Evolutionary conservation across 2,329 filamentous ascomycete species (phyloP).

Genomic region (Cyphellophora europaea): DNA sequence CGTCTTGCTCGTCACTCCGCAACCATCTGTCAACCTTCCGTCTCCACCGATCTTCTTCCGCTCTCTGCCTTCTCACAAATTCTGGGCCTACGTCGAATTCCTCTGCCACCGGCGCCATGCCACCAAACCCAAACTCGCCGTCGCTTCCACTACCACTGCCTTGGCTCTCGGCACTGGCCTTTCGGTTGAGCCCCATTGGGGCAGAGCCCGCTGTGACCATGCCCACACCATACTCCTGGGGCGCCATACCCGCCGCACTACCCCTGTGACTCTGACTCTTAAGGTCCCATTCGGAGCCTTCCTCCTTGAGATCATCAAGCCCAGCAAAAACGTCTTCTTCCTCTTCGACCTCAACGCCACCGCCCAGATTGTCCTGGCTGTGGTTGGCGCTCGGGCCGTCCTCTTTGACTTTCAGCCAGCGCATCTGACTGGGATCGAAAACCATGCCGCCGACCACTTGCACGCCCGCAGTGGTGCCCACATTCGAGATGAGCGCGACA

Average conservation of each 20-base stretch:
- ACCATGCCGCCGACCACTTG: constrained; percentile 98
- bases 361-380: constrained; percentile 18
- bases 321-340: constrained; percentile 92
- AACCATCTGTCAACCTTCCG: constrained; percentile 84
- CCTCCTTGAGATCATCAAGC: constrained; percentile 83
- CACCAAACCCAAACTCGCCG: constrained; percentile 26
- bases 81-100: constrained; percentile 97
- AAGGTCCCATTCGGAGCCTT: constrained; percentile 19
- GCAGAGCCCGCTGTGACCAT: background rate
- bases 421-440: constrained; percentile 94
- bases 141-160: constrained; percentile 15
- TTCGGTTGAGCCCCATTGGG: constrained; percentile 6
- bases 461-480: constrained; percentile 68
- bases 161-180: constrained; percentile 10
- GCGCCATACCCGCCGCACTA: constrained; percentile 6
- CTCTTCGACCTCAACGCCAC: constrained; percentile 61
- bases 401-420: constrained; percentile 73
- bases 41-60: constrained; percentile 87
- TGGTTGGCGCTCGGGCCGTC: constrained; percentile 8
- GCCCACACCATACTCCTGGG: constrained; percentile 15
- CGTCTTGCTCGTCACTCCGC: constrained; percentile 39
- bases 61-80: constrained; percentile 78
- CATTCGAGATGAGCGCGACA: constrained; percentile 76
- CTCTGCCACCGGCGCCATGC: constrained; percentile 80
- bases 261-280: constrained; percentile 1